Evolutionary conservation across 2,329 filamentous ascomycete genomes (phyloP), one percentile per base, ranked within the genome.

Genomic region (Apiospora marii): DNA sequence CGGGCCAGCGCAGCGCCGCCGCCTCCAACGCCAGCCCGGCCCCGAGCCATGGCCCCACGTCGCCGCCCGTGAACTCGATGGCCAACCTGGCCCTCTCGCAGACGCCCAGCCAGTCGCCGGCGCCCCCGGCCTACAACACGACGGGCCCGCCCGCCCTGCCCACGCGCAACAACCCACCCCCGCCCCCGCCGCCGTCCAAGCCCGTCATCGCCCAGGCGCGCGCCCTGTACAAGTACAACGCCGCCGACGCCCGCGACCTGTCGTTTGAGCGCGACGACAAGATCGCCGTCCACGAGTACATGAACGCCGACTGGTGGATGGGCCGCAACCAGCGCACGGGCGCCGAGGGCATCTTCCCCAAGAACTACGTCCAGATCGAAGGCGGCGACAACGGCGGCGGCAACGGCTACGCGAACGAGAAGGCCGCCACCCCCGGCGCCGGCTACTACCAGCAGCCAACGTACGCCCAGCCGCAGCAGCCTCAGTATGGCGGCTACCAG

Each of bases 281-380:
- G 75, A 87, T 98, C 77, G 89, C 90, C 73, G 93, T 98, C 30
- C 90, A 91, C 76, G 94, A 98, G 84, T 95, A 97, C 86, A 96
- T 98, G 92, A 98, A 98, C 84, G 91, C 92, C 74, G 95, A 98
- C 83, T 98, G 96, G 96, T 98, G 95, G 94, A 92, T 94, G 87
- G 96, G 96, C 77, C 90, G 90, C 77, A 98, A 97, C 83, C 87
- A 92, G 79, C 91, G 94, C 70, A 97, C 95, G 12, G 92, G 92
- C 72, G 85, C 90, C 76, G 94, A 97, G 84, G 96, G 96, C 78
- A 98, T 98, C 81, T 98, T 98, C 88, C 96, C 96, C n/a, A 90
- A 92, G 77, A 94, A 90, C 81, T 98, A 98, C 81, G 95, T 97
- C 75, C 86, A 94, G 70, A 84, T 93, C 70, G 91, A 95, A 22